These are phyloP conservation scores for Colletotrichum cereale DNA, from an alignment of 2,329 filamentous ascomycete genomes.

Conservation along the genomic window DNA sequence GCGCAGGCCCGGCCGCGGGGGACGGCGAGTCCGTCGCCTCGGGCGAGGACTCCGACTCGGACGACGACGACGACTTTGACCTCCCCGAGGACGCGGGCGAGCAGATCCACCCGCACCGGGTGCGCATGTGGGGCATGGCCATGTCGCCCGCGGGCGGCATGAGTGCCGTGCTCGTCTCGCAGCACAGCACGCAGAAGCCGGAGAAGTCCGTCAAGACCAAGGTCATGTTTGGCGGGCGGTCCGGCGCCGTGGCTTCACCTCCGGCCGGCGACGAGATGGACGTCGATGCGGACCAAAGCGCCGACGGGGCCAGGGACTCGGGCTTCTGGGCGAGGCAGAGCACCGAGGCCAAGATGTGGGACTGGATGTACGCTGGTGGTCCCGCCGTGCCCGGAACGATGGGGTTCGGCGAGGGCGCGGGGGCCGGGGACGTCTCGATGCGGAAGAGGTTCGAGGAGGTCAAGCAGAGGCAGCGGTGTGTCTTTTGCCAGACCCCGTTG, in stretches of 20 bases:
- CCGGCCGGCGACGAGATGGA: conserved; percentile 20
- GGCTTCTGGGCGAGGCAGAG: conserved; percentile 49
- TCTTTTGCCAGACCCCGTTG: conserved; percentile 59
- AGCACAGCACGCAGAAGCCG: conserved; percentile 62
- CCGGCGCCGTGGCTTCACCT: not conserved
- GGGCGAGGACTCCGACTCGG: conserved; percentile 42
- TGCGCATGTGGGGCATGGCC: conserved; percentile 66
- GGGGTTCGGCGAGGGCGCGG: conserved; percentile 34
- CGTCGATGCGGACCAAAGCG: conserved; percentile 11
- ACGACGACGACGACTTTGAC: conserved; percentile 48
- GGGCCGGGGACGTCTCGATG: conserved; percentile 44
- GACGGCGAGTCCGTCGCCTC: conserved; percentile 36
- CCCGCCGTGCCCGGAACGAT: conserved; percentile 57
- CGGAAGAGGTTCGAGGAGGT: conserved; percentile 55
- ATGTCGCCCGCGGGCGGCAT: conserved; percentile 64
- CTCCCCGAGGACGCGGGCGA: conserved; percentile 51
- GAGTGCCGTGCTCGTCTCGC: conserved; percentile 64
- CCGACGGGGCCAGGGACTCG: not conserved
- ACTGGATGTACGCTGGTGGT: conserved; percentile 70
- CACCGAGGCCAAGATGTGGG: conserved; percentile 68
- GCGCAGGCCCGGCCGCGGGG: conserved; percentile 47
- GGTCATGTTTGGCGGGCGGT: conserved; percentile 52
- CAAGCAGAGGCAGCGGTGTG: conserved; percentile 56
- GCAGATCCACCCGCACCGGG: conserved; percentile 62
- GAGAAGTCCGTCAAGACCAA: conserved; percentile 56